phyloP scores from a whole-genome alignment of 148 eudicot species.

The Rheum nobile region DNA sequence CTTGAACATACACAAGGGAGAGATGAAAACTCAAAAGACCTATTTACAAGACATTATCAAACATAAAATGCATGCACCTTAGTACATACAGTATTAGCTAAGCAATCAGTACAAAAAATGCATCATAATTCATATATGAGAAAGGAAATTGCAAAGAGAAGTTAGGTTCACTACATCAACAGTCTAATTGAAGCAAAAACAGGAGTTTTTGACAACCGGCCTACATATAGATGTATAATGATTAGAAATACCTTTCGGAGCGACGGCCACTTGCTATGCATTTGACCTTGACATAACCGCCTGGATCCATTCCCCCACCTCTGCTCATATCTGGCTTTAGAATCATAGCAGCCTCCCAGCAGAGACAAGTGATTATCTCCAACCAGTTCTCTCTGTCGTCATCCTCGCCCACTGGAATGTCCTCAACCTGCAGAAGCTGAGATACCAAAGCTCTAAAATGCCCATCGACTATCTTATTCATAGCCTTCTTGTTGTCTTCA shows the following conservation, averaged over 20 bases:
- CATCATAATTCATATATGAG: too few species aligned
- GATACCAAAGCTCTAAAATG: conserved; percentile 90
- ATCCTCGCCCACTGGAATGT: conserved; percentile 56
- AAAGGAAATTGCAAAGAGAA: too few species aligned
- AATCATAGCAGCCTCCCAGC: conserved; percentile 92
- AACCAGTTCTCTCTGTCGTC: conserved; percentile 70
- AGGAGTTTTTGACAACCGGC: too few species aligned
- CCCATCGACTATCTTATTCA: conserved; percentile 81
- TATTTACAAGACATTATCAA: too few species aligned
- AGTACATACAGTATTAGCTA: too few species aligned
- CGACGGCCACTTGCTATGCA: conserved; percentile 77
- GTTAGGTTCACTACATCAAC: too few species aligned
- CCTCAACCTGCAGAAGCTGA: conserved; percentile 90
- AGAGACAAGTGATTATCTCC: conserved; percentile 75
- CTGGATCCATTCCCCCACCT: conserved; percentile 98
- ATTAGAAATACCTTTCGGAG: conserved; percentile 78
- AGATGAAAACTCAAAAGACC: too few species aligned
- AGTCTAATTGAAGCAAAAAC: too few species aligned
- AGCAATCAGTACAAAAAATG: too few species aligned
- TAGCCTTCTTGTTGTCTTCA: conserved; percentile 68
- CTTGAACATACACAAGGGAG: too few species aligned
- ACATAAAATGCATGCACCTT: too few species aligned
- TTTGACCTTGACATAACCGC: conserved; percentile 92
- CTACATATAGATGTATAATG: too few species aligned
- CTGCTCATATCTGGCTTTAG: conserved; percentile 87